A percentile compares a stretch with the other conserved stretches of the same genome.
Conservation (phyloP, 257 asterid genomes). For the Solanum megistacrolobum region DNA sequence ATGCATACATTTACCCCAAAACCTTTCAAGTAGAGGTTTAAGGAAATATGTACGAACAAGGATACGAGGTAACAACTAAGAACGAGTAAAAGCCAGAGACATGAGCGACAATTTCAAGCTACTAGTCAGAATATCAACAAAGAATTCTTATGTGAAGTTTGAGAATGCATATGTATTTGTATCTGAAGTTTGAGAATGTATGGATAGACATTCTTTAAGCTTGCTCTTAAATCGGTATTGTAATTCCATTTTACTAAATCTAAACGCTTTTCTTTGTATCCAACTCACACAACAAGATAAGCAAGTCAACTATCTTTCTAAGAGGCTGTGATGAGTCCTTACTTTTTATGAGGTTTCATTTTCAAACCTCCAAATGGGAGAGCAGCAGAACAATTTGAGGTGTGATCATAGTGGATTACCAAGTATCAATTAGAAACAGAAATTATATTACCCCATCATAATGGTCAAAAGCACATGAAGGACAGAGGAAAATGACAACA, state of each 20-base stretch:
- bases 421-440: neutral
- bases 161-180: neutral
- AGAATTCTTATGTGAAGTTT: neutral
- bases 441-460: neutral
- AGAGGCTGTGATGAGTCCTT: neutral
- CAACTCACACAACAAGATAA: neutral
- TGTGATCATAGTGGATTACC: neutral
- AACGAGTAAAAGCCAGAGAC: neutral
- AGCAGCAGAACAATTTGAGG: neutral
- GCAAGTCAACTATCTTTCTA: neutral
- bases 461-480: neutral
- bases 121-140: neutral
- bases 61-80: neutral
- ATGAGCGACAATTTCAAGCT: neutral
- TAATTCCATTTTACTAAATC: neutral
- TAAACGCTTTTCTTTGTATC: neutral
- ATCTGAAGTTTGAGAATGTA: neutral
- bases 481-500: neutral
- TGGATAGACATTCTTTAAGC: neutral
- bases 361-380: neutral
- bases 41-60: neutral
- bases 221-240: neutral
- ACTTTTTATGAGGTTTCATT: neutral
- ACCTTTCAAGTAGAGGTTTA: neutral
- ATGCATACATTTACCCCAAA: neutral